Evolutionary conservation across 1,284 basidiomycete species (phyloP).

Genomic region (Wallemia ichthyophaga): DNA sequence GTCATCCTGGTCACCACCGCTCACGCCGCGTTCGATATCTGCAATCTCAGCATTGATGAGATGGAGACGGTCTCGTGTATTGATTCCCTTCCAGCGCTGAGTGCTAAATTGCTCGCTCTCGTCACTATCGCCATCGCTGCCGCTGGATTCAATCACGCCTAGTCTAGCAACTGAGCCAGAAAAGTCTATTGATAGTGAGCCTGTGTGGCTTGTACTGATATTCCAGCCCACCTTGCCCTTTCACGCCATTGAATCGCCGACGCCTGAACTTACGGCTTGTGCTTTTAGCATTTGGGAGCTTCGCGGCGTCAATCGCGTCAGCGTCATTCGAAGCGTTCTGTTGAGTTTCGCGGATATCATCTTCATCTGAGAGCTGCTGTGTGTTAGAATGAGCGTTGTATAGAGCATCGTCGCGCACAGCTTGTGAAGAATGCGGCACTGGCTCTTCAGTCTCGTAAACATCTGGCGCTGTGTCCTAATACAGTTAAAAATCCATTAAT

Average conservation of each 20-base stretch:
- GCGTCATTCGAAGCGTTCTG: slow-evolving; percentile 17
- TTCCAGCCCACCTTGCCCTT: background rate
- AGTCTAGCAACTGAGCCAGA: background rate
- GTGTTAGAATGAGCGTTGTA: background rate
- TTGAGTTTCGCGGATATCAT: background rate
- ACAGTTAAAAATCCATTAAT: background rate
- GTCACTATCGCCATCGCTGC: background rate
- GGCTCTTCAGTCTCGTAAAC: slow-evolving; percentile 66
- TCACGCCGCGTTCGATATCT: background rate
- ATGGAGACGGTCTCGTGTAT: background rate
- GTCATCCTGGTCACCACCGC: slow-evolving; percentile 5
- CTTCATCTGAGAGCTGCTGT: background rate
- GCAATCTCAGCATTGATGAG: slow-evolving; percentile 5
- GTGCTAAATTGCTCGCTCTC: background rate
- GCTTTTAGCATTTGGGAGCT: slow-evolving; percentile 28
- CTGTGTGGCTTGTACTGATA: background rate
- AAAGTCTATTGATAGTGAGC: background rate
- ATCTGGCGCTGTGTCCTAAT: slow-evolving; percentile 59
- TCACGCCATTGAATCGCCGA: background rate
- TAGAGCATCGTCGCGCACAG: background rate
- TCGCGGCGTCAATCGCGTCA: slow-evolving; percentile 25
- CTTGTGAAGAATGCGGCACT: slow-evolving; percentile 19
- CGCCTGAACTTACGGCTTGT: slow-evolving; percentile 9
- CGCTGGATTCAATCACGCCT: background rate
- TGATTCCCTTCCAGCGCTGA: background rate